These are phyloP conservation scores for Aspergillus novoparasiticus DNA, from an alignment of 2,329 filamentous ascomycete genomes.

Conservation along the genomic window DNA sequence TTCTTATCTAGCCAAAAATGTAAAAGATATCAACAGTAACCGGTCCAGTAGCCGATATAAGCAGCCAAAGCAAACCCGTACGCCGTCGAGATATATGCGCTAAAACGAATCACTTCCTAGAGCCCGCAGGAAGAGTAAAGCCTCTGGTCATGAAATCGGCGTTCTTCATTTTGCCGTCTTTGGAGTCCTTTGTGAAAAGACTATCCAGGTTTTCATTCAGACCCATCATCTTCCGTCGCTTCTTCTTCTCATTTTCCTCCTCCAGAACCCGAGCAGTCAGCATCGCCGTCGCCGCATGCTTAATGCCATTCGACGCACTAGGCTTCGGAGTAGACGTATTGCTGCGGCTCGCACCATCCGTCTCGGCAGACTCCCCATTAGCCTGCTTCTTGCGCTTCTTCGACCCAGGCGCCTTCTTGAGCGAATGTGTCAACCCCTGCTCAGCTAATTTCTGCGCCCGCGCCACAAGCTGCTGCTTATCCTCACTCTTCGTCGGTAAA, in stretches of 20 bases:
- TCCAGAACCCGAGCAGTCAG: constrained; percentile 83
- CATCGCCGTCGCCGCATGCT: constrained; percentile 82
- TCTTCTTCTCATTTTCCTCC: constrained; percentile 82
- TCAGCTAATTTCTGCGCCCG: constrained; percentile 70
- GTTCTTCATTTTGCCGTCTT: constrained; percentile 45
- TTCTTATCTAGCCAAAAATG: background rate
- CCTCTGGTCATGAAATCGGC: constrained; percentile 63
- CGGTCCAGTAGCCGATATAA: constrained; percentile 15
- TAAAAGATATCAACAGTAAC: background rate
- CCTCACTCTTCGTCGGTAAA: constrained; percentile 69
- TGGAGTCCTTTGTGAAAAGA: constrained; percentile 53
- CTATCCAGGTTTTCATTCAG: constrained; percentile 59
- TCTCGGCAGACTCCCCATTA: constrained; percentile 32
- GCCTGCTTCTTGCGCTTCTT: constrained; percentile 77
- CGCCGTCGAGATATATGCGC: background rate
- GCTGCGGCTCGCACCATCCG: constrained; percentile 25
- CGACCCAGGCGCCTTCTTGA: constrained; percentile 73
- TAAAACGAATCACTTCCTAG: constrained; percentile 35
- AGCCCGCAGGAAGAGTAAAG: constrained; percentile 52
- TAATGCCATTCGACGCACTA: constrained; percentile 65
- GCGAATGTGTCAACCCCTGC: constrained; percentile 75
- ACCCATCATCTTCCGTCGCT: constrained; percentile 71
- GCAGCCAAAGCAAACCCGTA: constrained; percentile 8
- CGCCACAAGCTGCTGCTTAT: constrained; percentile 67
- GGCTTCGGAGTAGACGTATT: constrained; percentile 38